Base-by-base conservation (phyloP, 768 basidiomycete genomes). In the Hypsizygus marmoreus region DNA sequence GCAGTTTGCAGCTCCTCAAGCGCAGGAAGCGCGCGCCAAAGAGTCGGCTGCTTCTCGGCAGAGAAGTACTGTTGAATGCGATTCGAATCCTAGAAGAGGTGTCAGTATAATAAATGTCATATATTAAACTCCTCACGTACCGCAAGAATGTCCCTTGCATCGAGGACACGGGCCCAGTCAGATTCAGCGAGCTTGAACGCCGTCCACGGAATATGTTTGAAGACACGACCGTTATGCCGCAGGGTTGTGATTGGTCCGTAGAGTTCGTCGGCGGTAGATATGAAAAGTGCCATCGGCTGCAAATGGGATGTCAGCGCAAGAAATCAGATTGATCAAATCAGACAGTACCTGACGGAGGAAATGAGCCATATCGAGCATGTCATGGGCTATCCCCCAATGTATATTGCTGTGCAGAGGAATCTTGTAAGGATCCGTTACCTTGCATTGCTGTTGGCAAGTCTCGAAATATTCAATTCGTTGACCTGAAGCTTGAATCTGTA, bases 351-450 rank as follows among this genome's bases (percentile, higher is more conserved):
- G 12, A 4, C 37, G 48, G 13, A 63, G 38, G 10, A 50, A n/a
- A 28, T 48, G 32, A 1, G 53, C 49, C 12, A 43, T 22, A 6
- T 45, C 37, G 1, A 61, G 32, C 61, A 63, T 63, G 5, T 49
- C 33, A 30, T 47, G 47, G 0, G 53, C 61, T 12, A 57, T 47
- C 9, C 59, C 61, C 61, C 57, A 62, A 3, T 53, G 29, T 17
- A 45, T 51, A 23, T 64, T 64, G 39, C 52, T 57, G n/a, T 65
- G 62, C 3, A 65, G 45, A 1, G 54, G 53, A 25, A 63, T 57
- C 16, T 47, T 51, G 19, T 63, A 49, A 9, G 60, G 42, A 3
- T 10, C 46, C 4, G 17, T 26, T 10, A 56, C 33, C 3, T 57
- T 35, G 13, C 45, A 54, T 19, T 61, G 24, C 0, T 26, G 12